phyloP scores from a whole-genome alignment of 2,329 filamentous ascomycete genomes.

The Cadophora gregata region DNA sequence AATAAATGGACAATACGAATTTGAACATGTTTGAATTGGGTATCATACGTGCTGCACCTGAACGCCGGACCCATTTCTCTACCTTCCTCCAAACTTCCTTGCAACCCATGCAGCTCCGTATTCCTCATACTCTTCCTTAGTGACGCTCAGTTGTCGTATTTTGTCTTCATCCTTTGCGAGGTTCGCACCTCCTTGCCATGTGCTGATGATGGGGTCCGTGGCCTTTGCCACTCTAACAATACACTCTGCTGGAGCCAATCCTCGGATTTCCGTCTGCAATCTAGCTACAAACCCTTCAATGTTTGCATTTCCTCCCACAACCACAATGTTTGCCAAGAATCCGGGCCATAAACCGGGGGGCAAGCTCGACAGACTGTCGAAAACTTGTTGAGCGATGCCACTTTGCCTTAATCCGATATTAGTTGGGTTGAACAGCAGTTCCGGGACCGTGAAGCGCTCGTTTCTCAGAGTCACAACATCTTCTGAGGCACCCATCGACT shows the following conservation, averaged over 20 bases:
- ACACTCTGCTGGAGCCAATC: constrained; percentile 77
- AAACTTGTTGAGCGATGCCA: constrained; percentile 81
- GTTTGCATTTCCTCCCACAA: constrained; percentile 84
- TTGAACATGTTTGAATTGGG: no score
- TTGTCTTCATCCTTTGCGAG: constrained; percentile 72
- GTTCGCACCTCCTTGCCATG: constrained; percentile 84
- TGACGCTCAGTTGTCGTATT: constrained; percentile 74
- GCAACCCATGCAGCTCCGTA: constrained; percentile 77
- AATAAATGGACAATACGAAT: no score
- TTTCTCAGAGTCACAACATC: constrained; percentile 88
- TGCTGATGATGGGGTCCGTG: constrained; percentile 76
- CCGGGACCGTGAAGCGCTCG: constrained; percentile 88
- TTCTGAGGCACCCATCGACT: constrained; percentile 62
- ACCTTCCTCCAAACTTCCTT: constrained; percentile 65
- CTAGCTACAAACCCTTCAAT: constrained; percentile 84
- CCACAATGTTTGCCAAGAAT: constrained; percentile 83
- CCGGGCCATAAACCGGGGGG: constrained; percentile 85
- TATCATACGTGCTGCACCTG: neutral
- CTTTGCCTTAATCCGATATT: constrained; percentile 86
- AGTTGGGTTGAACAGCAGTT: constrained; percentile 84
- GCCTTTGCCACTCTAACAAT: constrained; percentile 75
- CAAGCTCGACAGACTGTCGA: constrained; percentile 76
- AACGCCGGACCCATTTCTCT: neutral
- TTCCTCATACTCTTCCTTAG: constrained; percentile 89
- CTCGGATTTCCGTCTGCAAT: constrained; percentile 75